Conservation (phyloP, 2,329 filamentous ascomycete genomes). For the Pseudomassariella vexata region DNA sequence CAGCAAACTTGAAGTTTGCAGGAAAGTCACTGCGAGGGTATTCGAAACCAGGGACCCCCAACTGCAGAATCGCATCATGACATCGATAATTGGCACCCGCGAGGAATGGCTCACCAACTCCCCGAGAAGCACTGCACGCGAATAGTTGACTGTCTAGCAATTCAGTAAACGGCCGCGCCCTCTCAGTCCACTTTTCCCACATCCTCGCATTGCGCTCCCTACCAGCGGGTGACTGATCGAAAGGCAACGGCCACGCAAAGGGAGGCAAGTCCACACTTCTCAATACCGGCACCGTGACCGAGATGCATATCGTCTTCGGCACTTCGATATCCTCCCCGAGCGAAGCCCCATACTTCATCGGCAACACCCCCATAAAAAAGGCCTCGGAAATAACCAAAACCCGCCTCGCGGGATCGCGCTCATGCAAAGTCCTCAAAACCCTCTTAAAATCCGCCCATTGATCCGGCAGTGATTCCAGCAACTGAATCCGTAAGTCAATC, state of each 20-base stretch:
- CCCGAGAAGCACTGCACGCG: constrained; percentile 19
- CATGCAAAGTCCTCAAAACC: constrained; percentile 18
- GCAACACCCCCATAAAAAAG: constrained; percentile 29
- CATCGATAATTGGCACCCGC: constrained; percentile 28
- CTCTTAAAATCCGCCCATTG: constrained; percentile 26
- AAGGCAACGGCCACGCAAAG: constrained; percentile 22
- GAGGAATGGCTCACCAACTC: constrained; percentile 18
- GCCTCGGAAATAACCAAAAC: constrained; percentile 26
- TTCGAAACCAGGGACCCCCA: constrained; percentile 30
- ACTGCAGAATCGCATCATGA: constrained; percentile 27
- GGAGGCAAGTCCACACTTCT: constrained; percentile 28
- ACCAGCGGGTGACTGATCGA: constrained; percentile 21
- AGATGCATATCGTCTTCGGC: constrained; percentile 24
- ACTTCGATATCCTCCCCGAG: constrained; percentile 14
- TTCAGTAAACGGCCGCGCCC: constrained; percentile 16
- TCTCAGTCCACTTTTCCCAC: constrained; percentile 25
- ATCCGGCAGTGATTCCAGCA: constrained; percentile 24
- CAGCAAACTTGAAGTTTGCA: constrained; percentile 25
- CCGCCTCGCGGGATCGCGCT: constrained; percentile 9
- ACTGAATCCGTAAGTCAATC: constrained; percentile 24
- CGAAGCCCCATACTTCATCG: constrained; percentile 23
- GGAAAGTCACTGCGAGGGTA: constrained; percentile 32
- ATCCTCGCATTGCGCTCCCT: constrained; percentile 15
- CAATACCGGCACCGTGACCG: constrained; percentile 30
- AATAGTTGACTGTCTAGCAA: constrained; percentile 21